Conservation (phyloP, 2,329 filamentous ascomycete genomes). For the Aspergillus fijiensis region DNA sequence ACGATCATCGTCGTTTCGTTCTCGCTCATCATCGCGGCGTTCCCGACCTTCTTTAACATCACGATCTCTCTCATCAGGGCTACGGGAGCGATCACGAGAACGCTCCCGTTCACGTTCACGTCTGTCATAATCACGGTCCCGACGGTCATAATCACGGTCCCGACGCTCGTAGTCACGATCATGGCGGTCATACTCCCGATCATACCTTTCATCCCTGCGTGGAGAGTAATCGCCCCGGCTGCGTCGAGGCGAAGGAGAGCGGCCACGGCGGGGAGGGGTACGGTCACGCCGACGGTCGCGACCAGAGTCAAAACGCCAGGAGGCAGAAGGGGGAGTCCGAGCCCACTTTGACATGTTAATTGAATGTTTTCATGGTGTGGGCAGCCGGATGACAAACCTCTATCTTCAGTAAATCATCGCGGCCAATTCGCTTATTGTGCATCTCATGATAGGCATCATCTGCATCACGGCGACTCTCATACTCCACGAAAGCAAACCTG, state of each 20-base stretch:
- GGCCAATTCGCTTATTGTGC: conserved; percentile 98
- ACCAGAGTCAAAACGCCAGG: conserved; percentile 96
- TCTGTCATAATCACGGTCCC: conserved; percentile 44
- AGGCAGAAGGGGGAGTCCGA: conserved; percentile 93
- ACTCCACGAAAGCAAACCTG: conserved; percentile 97
- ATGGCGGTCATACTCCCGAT: conserved; percentile 68
- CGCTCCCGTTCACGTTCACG: conserved; percentile 65
- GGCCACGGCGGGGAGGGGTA: conserved; percentile 72
- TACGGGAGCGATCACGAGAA: conserved; percentile 68
- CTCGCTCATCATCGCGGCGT: conserved; percentile 62
- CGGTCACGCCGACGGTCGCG: conserved; percentile 68
- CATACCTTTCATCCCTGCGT: conserved; percentile 81
- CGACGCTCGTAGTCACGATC: conserved; percentile 73
- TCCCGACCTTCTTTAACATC: conserved; percentile 44
- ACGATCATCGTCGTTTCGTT: conserved; percentile 68
- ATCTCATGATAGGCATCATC: conserved; percentile 99
- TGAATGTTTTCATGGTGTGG: background rate
- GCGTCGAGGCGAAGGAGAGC: conserved; percentile 60
- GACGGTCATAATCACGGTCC: conserved; percentile 69
- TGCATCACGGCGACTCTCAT: conserved; percentile 95
- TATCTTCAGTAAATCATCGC: conserved; percentile 95
- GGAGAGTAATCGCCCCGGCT: conserved; percentile 73
- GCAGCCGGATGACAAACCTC: conserved; percentile 63
- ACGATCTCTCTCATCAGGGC: conserved; percentile 62
- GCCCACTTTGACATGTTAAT: conserved; percentile 70